Evolutionary conservation across 164 flowering plant genomes (phyloP).

Genomic region (Amborella trichopoda): DNA sequence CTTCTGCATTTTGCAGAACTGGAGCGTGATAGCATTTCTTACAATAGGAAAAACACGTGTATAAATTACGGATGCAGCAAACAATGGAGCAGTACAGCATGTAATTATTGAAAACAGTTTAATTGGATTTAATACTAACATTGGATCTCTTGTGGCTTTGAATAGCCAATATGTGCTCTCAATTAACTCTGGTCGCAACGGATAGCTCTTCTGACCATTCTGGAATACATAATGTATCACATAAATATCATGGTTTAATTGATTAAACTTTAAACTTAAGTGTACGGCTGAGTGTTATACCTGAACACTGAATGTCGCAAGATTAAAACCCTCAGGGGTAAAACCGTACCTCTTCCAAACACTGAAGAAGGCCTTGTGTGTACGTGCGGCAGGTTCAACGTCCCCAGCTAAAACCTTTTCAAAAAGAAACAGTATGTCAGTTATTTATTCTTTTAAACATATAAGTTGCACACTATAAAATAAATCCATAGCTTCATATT

Average conservation of each 20-base stretch:
- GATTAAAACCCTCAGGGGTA: conserved; percentile 98
- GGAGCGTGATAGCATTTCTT: too few species aligned
- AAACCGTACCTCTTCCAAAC: conserved; percentile 98
- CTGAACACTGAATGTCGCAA: conserved; percentile 90
- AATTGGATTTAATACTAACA: conserved; percentile 25
- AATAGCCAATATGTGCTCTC: conserved; percentile 99
- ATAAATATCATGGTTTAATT: too few species aligned
- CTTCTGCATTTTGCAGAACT: too few species aligned
- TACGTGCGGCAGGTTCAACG: conserved; percentile 83
- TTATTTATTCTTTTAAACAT: too few species aligned
- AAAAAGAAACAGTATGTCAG: conserved; percentile 10
- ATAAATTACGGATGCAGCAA: too few species aligned
- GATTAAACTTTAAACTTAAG: too few species aligned
- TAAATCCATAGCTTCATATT: too few species aligned
- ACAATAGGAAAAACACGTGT: too few species aligned
- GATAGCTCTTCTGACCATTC: conserved; percentile 95
- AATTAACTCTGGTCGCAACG: conserved; percentile 88
- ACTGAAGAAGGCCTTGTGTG: conserved; percentile 89
- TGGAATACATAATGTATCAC: conserved; percentile 23
- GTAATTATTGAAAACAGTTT: too few species aligned
- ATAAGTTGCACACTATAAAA: too few species aligned
- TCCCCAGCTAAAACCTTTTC: conserved; percentile 96
- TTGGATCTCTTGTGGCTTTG: conserved; percentile 92
- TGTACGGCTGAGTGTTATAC: too few species aligned
- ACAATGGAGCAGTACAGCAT: too few species aligned